Base-by-base conservation (phyloP, 2,329 filamentous ascomycete genomes). In the Ascochyta viciae-villosae region DNA sequence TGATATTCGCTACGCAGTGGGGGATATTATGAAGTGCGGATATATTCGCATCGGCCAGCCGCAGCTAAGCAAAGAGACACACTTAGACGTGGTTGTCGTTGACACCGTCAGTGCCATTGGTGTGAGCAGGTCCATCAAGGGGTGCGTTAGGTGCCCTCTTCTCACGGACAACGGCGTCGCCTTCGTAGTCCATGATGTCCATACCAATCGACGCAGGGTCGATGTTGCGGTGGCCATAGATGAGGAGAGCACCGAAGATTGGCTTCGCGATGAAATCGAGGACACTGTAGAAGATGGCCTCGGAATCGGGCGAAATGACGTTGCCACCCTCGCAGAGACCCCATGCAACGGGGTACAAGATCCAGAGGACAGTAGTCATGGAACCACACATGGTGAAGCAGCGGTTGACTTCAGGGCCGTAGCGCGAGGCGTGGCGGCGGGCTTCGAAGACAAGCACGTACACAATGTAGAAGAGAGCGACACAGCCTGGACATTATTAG, bases 211-310 rank as follows among this genome's bases (percentile, higher is more conserved):
- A 75, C 5, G 78, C 75, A 9, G 85, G 83, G 41, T 85, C 82
- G 46, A 89, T 88, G 61, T 83, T 84, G 42, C 85, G 80, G 71
- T 89, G 87, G 1, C 86, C 85, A 75, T 78, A 85, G 45, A 90
- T 76, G 1, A 90, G 79, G 0, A 89, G 67, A 12, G 79, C 77
- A 15, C 85, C 85, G 61, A 89, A 90, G 8, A 83, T 78, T 0
- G 86, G 85, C 76, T 89, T 90, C 6, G 87, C 82, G 3, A 89
- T 57, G 5, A 89, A 73, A 57, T 90, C 88, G 0, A 91, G 79
- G 3, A 89, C 76, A 38, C 87, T 86, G 67, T 90, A 91, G 70
- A 90, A 89, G 55, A 89, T 76, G 10, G 86, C 85, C 67, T 90
- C 88, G 0, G 83, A 85, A 66, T 90, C 87, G 0, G 86, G 83